A percentile compares a stretch with the other conserved stretches of the same genome.
phyloP scores from a whole-genome alignment of 2,329 filamentous ascomycete species.

The Sclerotinia trifoliorum region DNA sequence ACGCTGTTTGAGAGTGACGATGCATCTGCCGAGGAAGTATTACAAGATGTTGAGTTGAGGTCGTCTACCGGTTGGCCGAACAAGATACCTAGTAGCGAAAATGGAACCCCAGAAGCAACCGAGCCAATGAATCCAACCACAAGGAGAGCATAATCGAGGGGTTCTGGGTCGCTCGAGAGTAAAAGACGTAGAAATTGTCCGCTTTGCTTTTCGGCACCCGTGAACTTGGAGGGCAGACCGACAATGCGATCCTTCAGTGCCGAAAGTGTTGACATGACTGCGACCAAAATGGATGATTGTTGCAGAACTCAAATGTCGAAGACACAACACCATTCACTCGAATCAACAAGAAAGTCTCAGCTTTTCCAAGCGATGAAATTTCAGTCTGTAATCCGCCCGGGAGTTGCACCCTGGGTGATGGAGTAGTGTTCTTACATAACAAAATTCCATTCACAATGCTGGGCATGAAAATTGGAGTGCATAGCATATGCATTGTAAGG shows the following conservation, averaged over 20 bases:
- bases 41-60: constrained; percentile 52
- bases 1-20: constrained; percentile 21
- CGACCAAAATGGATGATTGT: not conserved
- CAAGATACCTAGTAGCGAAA: constrained; percentile 63
- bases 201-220: constrained; percentile 6
- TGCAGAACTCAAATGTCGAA: constrained; percentile 8
- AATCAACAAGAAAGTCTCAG: constrained; percentile 2
- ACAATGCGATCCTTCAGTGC: constrained; percentile 8
- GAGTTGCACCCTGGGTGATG: not conserved
- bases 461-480: not conserved
- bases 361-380: not conserved
- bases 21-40: constrained; percentile 8
- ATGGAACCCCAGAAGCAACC: constrained; percentile 59
- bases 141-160: constrained; percentile 10
- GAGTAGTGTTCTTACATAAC: constrained; percentile 4
- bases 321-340: not conserved
- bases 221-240: constrained; percentile 9
- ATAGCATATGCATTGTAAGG: not conserved
- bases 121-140: constrained; percentile 8
- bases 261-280: constrained; percentile 17
- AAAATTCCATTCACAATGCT: not conserved
- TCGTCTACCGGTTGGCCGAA: constrained; percentile 65
- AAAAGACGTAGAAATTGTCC: constrained; percentile 16
- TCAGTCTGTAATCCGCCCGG: not conserved
- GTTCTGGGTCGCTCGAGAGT: not conserved